Evolutionary conservation across 805 yeast genomes (phyloP).

Genomic region (Saccharomycopsis oosterbeekiorum): DNA sequence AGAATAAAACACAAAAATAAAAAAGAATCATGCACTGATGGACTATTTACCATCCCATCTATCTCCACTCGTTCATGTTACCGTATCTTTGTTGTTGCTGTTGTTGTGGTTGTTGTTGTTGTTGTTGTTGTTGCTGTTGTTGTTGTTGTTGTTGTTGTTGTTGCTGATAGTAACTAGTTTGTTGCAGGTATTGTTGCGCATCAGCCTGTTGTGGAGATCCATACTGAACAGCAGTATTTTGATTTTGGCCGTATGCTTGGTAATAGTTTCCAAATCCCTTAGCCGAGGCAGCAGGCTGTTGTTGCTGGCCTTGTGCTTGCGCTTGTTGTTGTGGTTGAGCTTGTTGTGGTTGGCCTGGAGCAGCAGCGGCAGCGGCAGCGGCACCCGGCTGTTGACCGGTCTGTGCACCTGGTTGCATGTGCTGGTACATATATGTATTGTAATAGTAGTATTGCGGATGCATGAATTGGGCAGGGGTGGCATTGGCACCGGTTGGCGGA

Average conservation of each 20-base stretch:
- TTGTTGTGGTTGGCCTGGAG: constrained; percentile 17
- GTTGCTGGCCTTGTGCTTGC: constrained; percentile 18
- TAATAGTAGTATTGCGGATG: constrained; percentile 24
- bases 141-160: constrained; percentile 1
- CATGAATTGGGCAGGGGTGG: constrained; percentile 21
- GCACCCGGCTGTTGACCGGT: constrained; percentile 17
- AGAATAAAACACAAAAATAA: background rate
- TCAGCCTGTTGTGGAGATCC: constrained; percentile 1
- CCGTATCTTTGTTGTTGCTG: constrained; percentile 1
- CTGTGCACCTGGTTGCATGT: constrained; percentile 16
- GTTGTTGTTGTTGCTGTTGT: background rate
- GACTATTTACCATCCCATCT: too few species aligned
- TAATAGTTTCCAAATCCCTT: background rate
- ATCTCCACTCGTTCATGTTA: background rate
- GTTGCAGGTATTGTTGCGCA: constrained; percentile 1
- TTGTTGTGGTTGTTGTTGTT: background rate
- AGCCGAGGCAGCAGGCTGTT: background rate
- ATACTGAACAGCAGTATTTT: background rate
- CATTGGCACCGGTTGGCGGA: constrained; percentile 18
- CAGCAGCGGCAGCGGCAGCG: background rate
- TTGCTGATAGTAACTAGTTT: background rate
- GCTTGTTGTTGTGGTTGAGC: constrained; percentile 20
- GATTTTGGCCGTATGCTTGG: background rate
- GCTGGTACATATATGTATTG: constrained; percentile 19
- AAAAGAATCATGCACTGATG: background rate